Base-by-base conservation (phyloP, 257 asterid genomes). In the Solanum virginianum region DNA sequence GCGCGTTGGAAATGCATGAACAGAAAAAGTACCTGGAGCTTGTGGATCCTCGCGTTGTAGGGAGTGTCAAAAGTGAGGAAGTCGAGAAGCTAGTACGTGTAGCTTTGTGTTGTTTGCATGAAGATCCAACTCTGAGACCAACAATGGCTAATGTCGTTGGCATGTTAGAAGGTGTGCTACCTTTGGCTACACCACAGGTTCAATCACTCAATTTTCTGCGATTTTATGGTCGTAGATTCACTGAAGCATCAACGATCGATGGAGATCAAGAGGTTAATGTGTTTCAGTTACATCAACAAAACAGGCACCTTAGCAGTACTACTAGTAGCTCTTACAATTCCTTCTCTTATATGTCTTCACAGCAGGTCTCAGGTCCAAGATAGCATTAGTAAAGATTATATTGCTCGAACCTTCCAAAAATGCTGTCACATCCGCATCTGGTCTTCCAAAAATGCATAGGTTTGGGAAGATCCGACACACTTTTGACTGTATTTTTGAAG, bases 341-440 rank as follows among this genome's bases (percentile, higher is more conserved):
- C 22, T 80, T 91, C 71, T 92, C 98, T 10, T 91, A 88, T 47
- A 86, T 92, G 83, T 92, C 98, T 2, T 91, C 98, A 17, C 94
- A 91, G 60, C 91, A 94, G 71, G 88, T 95, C 72, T 95, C 98
- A 3, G 98, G 98, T 56, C 98, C 98, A 22, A 89, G 98, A 89
- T 95, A 90, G 86, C 84, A 80, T 47, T 49, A 51, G 82, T 16
- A 75, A 24, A 75, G 24, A 62, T 4, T 0, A 15, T 9, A 11
- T 75, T 68, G 14, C 14, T 68, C 49, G 0, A 68, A 32, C 49
- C 6, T 14, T 68, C 15, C 26, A 69, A 36, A 69, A 69, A 69
- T 69, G 3, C 15, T 32, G 7, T 36, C 14, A 16, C 7, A 32
- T 9, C 10, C 11, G 13, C 16, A 14, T 32, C 13, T 15, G 47